phyloP scores from a whole-genome alignment of 306 rosid species.

The Trifolium fragiferum region DNA sequence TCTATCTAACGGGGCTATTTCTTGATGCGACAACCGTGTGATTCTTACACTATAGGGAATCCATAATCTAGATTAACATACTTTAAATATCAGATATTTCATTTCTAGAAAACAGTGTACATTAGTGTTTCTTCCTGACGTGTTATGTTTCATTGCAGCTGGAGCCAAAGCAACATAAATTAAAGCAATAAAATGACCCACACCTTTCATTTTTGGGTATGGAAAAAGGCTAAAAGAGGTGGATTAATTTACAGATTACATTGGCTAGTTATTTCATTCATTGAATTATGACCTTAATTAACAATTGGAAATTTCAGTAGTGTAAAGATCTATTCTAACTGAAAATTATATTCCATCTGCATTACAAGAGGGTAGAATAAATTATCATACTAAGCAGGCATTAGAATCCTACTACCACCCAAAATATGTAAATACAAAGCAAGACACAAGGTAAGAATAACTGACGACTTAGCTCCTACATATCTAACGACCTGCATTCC shows the following conservation, averaged over 20 bases:
- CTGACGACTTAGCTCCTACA: constrained; percentile 78
- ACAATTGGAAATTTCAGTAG: constrained; percentile 24
- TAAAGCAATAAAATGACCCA: constrained; percentile 15
- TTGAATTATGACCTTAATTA: constrained; percentile 21
- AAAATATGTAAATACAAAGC: constrained; percentile 78
- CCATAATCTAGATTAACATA: background rate
- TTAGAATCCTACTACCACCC: constrained; percentile 62
- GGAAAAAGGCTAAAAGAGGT: constrained; percentile 4
- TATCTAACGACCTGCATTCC: constrained; percentile 74
- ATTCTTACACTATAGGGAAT: background rate
- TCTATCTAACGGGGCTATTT: background rate
- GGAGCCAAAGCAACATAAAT: constrained; percentile 4
- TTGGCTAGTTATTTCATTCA: background rate
- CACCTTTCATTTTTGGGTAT: background rate
- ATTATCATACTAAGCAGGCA: constrained; percentile 62
- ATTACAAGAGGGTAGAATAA: constrained; percentile 25
- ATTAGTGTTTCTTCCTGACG: background rate
- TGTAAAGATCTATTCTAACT: constrained; percentile 22
- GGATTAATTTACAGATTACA: constrained; percentile 12
- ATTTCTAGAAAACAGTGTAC: constrained; percentile 10
- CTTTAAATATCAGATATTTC: constrained; percentile 29
- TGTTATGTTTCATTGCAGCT: background rate
- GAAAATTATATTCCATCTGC: constrained; percentile 39
- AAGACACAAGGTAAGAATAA: constrained; percentile 78
- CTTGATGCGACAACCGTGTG: background rate